Conservation (phyloP, 2,329 filamentous ascomycete genomes). For the Colletotrichum tofieldiae region DNA sequence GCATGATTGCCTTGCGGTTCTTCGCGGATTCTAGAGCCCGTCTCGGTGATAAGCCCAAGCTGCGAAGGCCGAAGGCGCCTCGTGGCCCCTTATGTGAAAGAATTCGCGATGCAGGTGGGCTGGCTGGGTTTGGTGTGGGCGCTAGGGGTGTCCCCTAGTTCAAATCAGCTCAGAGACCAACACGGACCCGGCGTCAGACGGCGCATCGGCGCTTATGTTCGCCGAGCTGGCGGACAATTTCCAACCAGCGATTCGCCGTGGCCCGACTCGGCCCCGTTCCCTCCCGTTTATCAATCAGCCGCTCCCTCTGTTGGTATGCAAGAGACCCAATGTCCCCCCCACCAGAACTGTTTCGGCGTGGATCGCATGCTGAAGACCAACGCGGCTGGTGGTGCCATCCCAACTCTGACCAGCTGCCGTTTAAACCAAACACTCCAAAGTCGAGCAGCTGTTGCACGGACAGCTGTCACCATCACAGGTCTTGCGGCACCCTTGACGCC, state of each 20-base stretch:
- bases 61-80: constrained; percentile 20
- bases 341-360: not conserved
- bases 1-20: constrained; percentile 9
- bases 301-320: not conserved
- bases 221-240: constrained; percentile 17
- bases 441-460: not conserved
- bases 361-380: not conserved
- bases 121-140: constrained; percentile 6
- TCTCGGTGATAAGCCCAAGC: constrained; percentile 16
- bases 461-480: not conserved
- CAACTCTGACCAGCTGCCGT: not conserved
- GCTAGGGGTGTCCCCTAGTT: constrained; percentile 4
- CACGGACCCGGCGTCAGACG: constrained; percentile 2
- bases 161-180: not conserved
- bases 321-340: too few species aligned
- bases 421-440: not conserved
- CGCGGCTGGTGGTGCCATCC: not conserved
- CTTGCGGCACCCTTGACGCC: too few species aligned
- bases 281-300: not conserved
- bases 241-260: not conserved
- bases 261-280: not conserved
- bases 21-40: not conserved
- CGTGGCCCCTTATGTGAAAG: constrained; percentile 10
- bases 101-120: constrained; percentile 4
- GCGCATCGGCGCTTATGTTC: constrained; percentile 32